Conservation (phyloP, 2,329 filamentous ascomycete species). For the Fusarium oxysporum region DNA sequence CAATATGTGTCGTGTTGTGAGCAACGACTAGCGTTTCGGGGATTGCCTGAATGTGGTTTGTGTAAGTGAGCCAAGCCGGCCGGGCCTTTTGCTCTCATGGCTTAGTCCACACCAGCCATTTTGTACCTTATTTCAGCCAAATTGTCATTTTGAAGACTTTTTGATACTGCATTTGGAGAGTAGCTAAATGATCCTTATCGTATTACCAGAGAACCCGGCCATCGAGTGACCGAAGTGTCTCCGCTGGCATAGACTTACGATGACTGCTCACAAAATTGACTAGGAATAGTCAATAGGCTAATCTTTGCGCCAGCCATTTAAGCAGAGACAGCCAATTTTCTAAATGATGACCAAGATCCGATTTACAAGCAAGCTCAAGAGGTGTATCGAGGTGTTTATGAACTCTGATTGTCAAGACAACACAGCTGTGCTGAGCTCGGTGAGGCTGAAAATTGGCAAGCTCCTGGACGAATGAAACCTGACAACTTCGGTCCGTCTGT, state of each 20-base stretch:
- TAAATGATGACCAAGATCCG: no score
- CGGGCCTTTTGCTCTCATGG: neutral
- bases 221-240: neutral
- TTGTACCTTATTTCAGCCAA: no score
- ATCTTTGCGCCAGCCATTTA: rapidly evolving
- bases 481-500: no score
- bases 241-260: neutral
- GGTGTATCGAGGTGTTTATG: neutral
- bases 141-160: neutral
- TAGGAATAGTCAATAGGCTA: rapidly evolving
- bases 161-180: neutral
- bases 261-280: no score
- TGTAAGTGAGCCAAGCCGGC: neutral
- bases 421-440: neutral
- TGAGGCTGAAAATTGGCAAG: neutral
- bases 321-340: neutral
- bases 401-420: neutral
- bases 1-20: neutral
- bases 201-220: neutral
- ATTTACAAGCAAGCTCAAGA: neutral
- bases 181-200: no score
- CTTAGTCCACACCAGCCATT: neutral
- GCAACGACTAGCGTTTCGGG: neutral
- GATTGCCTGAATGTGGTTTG: neutral
- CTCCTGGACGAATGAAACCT: no score